These are phyloP conservation scores for Metschnikowia bowlesiae DNA, from an alignment of 805 yeast species.

Conservation along the genomic window DNA sequence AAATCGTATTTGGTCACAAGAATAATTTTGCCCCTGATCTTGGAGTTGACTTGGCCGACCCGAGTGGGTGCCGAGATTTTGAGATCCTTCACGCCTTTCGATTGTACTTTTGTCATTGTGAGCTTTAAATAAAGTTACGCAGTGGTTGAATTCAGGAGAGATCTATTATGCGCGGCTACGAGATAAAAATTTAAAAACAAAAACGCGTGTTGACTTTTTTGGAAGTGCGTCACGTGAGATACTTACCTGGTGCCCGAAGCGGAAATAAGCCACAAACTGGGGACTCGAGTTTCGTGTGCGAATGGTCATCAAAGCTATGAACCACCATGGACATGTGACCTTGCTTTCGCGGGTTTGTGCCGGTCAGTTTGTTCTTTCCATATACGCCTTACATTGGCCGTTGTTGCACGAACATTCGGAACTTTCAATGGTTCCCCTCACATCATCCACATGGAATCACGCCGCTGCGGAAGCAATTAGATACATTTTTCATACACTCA, in stretches of 20 bases:
- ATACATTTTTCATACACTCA: not conserved
- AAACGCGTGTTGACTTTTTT: not conserved
- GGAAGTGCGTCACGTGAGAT: conserved; percentile 2
- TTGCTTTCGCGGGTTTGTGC: no score
- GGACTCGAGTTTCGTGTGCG: not conserved
- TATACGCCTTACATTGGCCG: no score
- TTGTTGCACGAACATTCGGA: no score
- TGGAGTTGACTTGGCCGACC: conserved; percentile 11
- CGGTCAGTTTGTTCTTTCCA: no score
- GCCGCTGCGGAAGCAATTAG: not conserved
- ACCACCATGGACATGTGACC: no score
- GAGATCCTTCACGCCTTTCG: conserved; percentile 16
- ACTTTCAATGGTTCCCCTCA: no score
- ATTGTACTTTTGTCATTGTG: conserved; percentile 12
- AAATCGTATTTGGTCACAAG: conserved; percentile 46
- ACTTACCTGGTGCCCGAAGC: not conserved
- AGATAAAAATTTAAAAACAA: not conserved
- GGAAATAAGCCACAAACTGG: not conserved
- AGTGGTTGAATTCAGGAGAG: not conserved
- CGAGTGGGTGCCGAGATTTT: conserved; percentile 20
- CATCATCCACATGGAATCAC: not conserved
- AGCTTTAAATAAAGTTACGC: not conserved
- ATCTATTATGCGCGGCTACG: conserved; percentile 4
- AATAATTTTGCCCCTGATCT: conserved; percentile 31
- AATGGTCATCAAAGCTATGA: not conserved